Conservation (phyloP, 2,329 filamentous ascomycete genomes). For the Fusarium kyushuense region DNA sequence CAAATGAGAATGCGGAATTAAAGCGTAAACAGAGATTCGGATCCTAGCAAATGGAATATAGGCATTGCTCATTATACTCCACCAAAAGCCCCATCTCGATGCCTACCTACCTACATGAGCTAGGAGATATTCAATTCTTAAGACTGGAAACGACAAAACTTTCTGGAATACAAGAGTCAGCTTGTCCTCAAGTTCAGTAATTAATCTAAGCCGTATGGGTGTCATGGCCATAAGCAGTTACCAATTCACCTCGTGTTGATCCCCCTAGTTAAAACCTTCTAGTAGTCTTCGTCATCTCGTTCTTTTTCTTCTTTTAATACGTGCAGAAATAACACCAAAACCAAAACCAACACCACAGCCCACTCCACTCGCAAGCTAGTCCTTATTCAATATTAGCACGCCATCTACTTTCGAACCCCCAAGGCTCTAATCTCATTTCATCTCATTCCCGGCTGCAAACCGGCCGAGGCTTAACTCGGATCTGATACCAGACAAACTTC, state of each 20-base stretch:
- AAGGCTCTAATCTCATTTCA: slow-evolving; percentile 5
- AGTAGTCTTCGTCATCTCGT: slow-evolving; percentile 14
- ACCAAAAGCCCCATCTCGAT: slow-evolving; percentile 5
- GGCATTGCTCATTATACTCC: slow-evolving; percentile 4
- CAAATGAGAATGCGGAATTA: slow-evolving; percentile 19
- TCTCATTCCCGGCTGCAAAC: slow-evolving; percentile 8
- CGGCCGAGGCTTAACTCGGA: slow-evolving; percentile 20
- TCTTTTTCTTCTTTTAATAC: background rate
- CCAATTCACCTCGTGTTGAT: slow-evolving; percentile 4
- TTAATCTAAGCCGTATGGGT: background rate
- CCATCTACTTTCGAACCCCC: background rate
- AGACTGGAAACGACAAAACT: background rate
- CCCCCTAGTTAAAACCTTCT: slow-evolving; percentile 21
- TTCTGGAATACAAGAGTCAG: slow-evolving; percentile 5
- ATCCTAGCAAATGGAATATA: slow-evolving; percentile 9
- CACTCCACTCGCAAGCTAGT: slow-evolving; percentile 10
- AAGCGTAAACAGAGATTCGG: slow-evolving; percentile 1
- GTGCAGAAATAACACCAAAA: background rate
- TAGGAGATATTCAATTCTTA: background rate
- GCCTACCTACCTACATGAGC: background rate
- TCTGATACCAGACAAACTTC: background rate
- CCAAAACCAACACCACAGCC: background rate
- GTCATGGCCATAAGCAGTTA: background rate
- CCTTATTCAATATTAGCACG: slow-evolving; percentile 1
- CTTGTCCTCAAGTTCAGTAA: background rate